Base-by-base conservation (phyloP, 2,329 filamentous ascomycete species). In the Paraphoma chrysanthemicola region DNA sequence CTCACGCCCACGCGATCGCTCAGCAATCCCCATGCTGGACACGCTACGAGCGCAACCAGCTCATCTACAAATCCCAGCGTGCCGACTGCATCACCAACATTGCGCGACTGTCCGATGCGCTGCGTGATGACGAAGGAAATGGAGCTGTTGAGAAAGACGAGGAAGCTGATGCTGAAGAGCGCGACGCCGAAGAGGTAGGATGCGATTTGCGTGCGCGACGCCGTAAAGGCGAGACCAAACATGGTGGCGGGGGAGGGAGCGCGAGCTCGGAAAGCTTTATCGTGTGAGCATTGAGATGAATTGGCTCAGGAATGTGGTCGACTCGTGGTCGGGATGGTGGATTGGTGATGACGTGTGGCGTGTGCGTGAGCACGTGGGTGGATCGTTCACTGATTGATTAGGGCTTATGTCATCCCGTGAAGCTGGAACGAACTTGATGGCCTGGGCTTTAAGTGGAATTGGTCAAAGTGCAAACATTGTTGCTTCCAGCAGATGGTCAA, bases 1-100 rank as follows among this genome's bases (percentile, higher is more conserved):
- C 90, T 82, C 58, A 94, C 91, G 57, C 91, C 91, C 45, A 93
- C 79, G 30, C 90, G 84, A 76, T 95, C 91, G 60, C 89, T 92
- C 30, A 91, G 75, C 45, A 93, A 81, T 2, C 92, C 92, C 91
- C 91, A 95, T 53, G 86, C 74, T 1, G 92, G 91, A 71, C 91
- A 95, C 11, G 91, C 91, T 44, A 94, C 82, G 55, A 96, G 83
- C 44, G 90, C 92, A 50, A 95, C 88, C 54, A 94, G 73, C 82
- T 96, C 92, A 74, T 96, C 92, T 31, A 87, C 90, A 73, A 96
- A 95, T 48, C 92, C 91, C 53, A 96, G 83, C 9, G 92, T 95
- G 52, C 92, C 92, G 57, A 94, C 91, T 48, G 92, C 87, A 77
- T 93, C 87, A 62, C 92, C 92, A 8, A 95, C 90, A 66, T 85